A percentile compares a stretch with the other conserved stretches of the same genome.
Evolutionary conservation across 805 yeast species (phyloP).

Genomic region (Blastobotrys parvus): DNA sequence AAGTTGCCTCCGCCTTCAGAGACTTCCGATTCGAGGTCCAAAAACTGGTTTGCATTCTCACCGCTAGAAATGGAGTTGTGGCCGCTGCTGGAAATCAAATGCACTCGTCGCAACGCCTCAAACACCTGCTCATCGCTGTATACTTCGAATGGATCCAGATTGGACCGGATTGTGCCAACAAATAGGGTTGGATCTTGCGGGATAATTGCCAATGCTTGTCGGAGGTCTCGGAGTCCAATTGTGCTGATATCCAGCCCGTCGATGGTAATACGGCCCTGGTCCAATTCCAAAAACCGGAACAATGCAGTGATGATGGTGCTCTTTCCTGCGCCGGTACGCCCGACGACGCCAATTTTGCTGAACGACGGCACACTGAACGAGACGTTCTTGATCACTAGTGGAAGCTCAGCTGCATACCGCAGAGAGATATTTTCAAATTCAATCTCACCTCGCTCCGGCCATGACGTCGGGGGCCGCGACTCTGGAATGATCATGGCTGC

Average conservation of each 20-base stretch:
- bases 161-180: constrained; percentile 60
- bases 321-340: constrained; percentile 98
- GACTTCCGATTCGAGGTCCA: constrained; percentile 45
- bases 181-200: constrained; percentile 80
- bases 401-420: constrained; percentile 83
- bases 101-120: constrained; percentile 41
- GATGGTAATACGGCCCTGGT: constrained; percentile 47
- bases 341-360: constrained; percentile 87
- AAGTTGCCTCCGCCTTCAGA: constrained; percentile 78
- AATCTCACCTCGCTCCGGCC: constrained; percentile 84
- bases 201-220: constrained; percentile 60
- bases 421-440: constrained; percentile 69
- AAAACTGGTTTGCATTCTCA: constrained; percentile 62
- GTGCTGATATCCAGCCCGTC: constrained; percentile 59
- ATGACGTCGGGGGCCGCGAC: constrained; percentile 58
- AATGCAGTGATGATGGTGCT: constrained; percentile 93
- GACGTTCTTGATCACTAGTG: constrained; percentile 84
- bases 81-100: constrained; percentile 35
- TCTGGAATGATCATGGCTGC: constrained; percentile 59
- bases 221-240: constrained; percentile 54
- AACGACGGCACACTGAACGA: constrained; percentile 71
- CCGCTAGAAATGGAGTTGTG: constrained; percentile 29
- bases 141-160: constrained; percentile 63
- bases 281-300: constrained; percentile 55
- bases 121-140: constrained; percentile 39